Evolutionary conservation across 371 early-diverging fungal species (phyloP).

Genomic region (Zancudomyces culisetae): DNA sequence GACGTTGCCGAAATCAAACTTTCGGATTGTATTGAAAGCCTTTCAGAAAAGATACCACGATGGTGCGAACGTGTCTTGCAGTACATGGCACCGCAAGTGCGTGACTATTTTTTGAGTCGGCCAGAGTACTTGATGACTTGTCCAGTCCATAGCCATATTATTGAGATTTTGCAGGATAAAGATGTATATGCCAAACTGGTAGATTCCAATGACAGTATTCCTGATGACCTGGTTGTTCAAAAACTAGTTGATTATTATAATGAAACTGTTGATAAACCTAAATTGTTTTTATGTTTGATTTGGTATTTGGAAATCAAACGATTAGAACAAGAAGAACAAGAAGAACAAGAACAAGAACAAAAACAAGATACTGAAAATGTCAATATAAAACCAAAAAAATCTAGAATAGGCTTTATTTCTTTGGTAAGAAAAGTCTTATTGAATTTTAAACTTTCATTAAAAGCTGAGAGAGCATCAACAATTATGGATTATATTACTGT

Average conservation of each 20-base stretch:
- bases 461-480: constrained; percentile 44
- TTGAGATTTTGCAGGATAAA: not conserved
- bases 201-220: not conserved
- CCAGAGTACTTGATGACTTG: constrained; percentile 2
- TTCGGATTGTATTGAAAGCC: constrained; percentile 19
- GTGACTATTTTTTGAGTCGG: constrained; percentile 14
- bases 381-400: not conserved
- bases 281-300: constrained; percentile 40
- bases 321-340: no score
- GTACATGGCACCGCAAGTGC: constrained; percentile 17
- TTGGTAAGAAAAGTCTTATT: constrained; percentile 45
- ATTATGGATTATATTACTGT: constrained; percentile 38
- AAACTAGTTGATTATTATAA: constrained; percentile 30
- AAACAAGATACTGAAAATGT: no score
- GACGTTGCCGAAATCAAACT: constrained; percentile 17
- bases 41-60: constrained; percentile 11
- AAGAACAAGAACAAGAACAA: no score
- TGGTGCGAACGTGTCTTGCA: constrained; percentile 21
- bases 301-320: constrained; percentile 34
- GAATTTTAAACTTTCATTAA: constrained; percentile 40
- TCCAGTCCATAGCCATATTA: not conserved
- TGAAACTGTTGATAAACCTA: constrained; percentile 30
- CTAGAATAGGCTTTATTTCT: constrained; percentile 4
- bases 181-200: not conserved
- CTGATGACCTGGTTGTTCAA: constrained; percentile 20